Evolutionary conservation across 768 basidiomycete genomes (phyloP).

Genomic region (Tulasnella sp.): DNA sequence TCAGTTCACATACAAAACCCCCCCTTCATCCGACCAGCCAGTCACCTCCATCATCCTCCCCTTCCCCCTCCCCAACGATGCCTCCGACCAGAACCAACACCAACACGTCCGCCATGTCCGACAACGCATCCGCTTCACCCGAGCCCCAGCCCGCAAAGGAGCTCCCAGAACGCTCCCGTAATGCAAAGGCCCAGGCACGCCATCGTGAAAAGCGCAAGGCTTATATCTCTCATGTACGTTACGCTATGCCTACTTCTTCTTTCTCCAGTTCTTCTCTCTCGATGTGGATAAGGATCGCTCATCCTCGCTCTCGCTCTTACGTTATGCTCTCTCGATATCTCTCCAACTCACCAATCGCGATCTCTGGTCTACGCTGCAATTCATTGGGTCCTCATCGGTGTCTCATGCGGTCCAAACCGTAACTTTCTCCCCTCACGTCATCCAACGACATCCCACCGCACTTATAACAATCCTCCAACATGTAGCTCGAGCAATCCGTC

Average conservation of each 20-base stretch:
- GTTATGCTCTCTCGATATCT: not conserved
- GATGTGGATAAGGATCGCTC: not conserved
- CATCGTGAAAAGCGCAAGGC: conserved; percentile 89
- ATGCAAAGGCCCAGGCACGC: conserved; percentile 78
- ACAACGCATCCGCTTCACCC: not conserved
- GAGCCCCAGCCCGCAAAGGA: not conserved
- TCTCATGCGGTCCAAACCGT: too few relatives aligned
- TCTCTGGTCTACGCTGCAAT: conserved; percentile 12
- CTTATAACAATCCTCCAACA: not conserved
- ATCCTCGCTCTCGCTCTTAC: not conserved
- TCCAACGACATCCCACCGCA: conserved; percentile 9
- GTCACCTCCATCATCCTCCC: not conserved
- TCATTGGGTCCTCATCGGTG: too few relatives aligned
- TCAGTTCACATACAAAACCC: not conserved
- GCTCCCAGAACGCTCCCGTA: conserved; percentile 32
- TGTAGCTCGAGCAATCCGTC: conserved; percentile 72
- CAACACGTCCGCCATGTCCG: not conserved
- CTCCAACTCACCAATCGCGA: not conserved
- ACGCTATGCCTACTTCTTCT: too few relatives aligned
- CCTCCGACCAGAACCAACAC: not conserved
- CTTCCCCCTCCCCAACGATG: not conserved
- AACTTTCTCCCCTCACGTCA: not conserved
- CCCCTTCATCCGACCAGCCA: not conserved
- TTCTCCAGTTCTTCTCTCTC: not conserved
- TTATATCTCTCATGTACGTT: conserved; percentile 73